A percentile compares a stretch with the other conserved stretches of the same genome.
phyloP scores from a whole-genome alignment of 495 filamentous ascomycete species.

The Lepidopterella palustris region DNA sequence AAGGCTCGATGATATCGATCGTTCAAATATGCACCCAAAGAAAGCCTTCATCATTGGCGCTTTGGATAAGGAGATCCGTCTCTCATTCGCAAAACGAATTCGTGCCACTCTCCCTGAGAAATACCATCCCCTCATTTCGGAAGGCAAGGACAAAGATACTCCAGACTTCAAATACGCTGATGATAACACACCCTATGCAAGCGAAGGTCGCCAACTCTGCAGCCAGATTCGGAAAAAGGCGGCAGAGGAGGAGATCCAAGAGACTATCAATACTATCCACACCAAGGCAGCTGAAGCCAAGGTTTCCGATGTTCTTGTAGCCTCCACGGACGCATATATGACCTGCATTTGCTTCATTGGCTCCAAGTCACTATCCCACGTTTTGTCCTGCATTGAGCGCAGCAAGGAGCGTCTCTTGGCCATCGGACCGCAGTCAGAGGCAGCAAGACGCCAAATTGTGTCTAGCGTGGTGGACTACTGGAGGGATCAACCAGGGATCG shows the following conservation, averaged over 20 bases:
- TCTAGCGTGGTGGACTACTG: slow-evolving; percentile 87
- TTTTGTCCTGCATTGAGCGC: slow-evolving; percentile 90
- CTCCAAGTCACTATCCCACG: slow-evolving; percentile 90
- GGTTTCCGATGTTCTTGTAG: slow-evolving; percentile 64
- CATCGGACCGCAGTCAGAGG: slow-evolving; percentile 63
- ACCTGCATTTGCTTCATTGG: slow-evolving; percentile 89
- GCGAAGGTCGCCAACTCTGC: slow-evolving; percentile 72
- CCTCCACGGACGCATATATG: slow-evolving; percentile 86
- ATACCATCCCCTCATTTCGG: slow-evolving; percentile 73
- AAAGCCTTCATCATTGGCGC: slow-evolving; percentile 88
- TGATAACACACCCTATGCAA: slow-evolving; percentile 70
- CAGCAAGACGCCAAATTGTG: slow-evolving; percentile 80
- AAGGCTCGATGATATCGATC: slow-evolving; percentile 74
- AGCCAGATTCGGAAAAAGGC: slow-evolving; percentile 76
- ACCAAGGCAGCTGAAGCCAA: slow-evolving; percentile 59
- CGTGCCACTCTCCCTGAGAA: slow-evolving; percentile 84
- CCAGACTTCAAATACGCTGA: slow-evolving; percentile 88
- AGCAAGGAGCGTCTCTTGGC: slow-evolving; percentile 84
- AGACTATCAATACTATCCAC: slow-evolving; percentile 69
- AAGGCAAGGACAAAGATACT: slow-evolving; percentile 84
- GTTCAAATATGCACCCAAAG: slow-evolving; percentile 70
- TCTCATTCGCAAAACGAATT: slow-evolving; percentile 94
- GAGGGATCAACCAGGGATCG: slow-evolving; percentile 85
- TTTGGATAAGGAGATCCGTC: slow-evolving; percentile 92
- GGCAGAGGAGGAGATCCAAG: slow-evolving; percentile 70